Evolutionary conservation across 176 grass and related monocot species (phyloP), one percentile per base, ranked within the genome.

Genomic region (Hsuehochloa calcarea): DNA sequence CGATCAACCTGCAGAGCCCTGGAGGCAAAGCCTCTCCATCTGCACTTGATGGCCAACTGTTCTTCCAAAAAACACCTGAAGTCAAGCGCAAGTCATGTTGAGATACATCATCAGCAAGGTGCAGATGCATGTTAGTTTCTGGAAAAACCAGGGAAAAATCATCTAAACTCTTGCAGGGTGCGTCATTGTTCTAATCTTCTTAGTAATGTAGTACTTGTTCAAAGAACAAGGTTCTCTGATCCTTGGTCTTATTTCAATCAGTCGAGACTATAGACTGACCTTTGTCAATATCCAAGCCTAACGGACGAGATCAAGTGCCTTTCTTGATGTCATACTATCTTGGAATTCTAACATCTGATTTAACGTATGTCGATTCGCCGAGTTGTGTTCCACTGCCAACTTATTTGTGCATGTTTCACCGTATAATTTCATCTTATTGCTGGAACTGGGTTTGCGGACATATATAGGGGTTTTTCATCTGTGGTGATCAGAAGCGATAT

Each of bases 71-170:
- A 63, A 39, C 65, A 12, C 78, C 83, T 20, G 89, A 91, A 70
- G 27, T 90, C 56, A 93, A 93, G 65, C 82, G 83, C 83, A 89
- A 84, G 68, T 59, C 79, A 12, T 83, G 74, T 79, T 91, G 79
- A 88, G 50, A 70, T 38, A 58, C 54, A 62, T 70, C 15, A 34
- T 27, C 37, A 15, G 65, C 25, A 47, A 5, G 5, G 27, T 49
- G 17, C 14, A 65, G 52, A 49, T 70, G 65, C 40, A 62, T 49
- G 8, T 77, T 49, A 65, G 27, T 12, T 39, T 38, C 50, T 62
- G 38, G 40, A 47, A 70, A 40, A 39, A 23, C 13, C 52, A 40
- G 75, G n/a, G 26, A 13, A 54, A 5, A 62, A 71, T 19, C 39
- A 1, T 58, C 52, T 62, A 1, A 49, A 39, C 4, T 60, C 64